Percentiles rank a stretch among this genome's conserved stretches.
phyloP scores from a whole-genome alignment of 2,329 filamentous ascomycete species.

The Paecilomyces sp. region DNA sequence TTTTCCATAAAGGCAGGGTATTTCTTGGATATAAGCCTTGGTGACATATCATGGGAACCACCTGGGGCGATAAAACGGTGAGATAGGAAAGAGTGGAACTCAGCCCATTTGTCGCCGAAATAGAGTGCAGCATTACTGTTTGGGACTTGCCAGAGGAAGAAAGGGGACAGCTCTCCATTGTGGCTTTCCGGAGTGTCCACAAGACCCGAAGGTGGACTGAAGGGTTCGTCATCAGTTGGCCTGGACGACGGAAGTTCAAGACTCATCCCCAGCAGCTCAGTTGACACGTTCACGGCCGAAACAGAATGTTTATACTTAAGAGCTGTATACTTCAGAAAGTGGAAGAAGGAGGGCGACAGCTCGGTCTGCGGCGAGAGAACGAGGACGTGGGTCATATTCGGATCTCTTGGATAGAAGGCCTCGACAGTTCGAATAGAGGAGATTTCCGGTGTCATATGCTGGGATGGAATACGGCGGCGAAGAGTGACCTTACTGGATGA shows the following conservation, averaged over 20 bases:
- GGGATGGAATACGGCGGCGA: conserved; percentile 62
- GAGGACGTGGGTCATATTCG: conserved; percentile 65
- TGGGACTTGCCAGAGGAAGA: conserved; percentile 81
- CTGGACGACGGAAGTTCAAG: conserved; percentile 60
- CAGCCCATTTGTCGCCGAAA: conserved; percentile 78
- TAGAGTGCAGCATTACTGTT: conserved; percentile 75
- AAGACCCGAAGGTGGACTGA: conserved; percentile 39
- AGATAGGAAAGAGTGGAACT: conserved; percentile 74
- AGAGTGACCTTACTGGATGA: conserved; percentile 53
- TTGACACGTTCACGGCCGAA: conserved; percentile 35
- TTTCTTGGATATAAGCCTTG: conserved; percentile 58
- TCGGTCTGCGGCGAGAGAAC: conserved; percentile 76
- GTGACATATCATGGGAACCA: conserved; percentile 9
- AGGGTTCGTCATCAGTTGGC: conserved; percentile 48
- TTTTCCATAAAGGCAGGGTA: conserved; percentile 75
- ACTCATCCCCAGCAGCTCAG: conserved; percentile 67
- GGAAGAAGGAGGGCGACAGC: conserved; percentile 72
- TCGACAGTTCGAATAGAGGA: conserved; percentile 72
- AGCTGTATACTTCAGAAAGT: conserved; percentile 73
- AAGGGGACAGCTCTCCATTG: conserved; percentile 32
- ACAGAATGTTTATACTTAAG: conserved; percentile 71
- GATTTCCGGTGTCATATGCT: conserved; percentile 57
- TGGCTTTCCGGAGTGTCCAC: not conserved
- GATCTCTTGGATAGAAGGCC: conserved; percentile 72
- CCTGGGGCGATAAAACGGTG: conserved; percentile 44